Evolutionary conservation across 345 rosid genomes (phyloP).

Genomic region (Euphorbia tirucalli): DNA sequence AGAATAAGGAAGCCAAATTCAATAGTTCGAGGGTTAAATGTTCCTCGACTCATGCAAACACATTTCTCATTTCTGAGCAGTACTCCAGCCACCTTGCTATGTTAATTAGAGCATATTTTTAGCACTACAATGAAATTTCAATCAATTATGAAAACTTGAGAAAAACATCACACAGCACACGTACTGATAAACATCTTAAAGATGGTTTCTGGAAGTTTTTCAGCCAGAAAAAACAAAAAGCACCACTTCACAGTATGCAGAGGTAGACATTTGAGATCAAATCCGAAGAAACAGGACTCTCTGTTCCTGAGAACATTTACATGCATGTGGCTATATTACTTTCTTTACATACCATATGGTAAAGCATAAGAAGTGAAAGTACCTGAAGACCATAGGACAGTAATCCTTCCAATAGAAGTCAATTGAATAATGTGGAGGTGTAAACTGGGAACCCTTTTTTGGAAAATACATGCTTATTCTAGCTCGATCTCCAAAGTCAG

Average conservation of each 20-base stretch:
- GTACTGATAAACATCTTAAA: neutral
- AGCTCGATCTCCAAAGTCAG: slow-evolving; percentile 92
- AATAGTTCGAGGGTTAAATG: neutral
- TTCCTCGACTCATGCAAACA: neutral
- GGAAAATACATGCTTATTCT: slow-evolving; percentile 94
- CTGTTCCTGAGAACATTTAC: slow-evolving; percentile 4
- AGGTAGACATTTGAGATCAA: neutral
- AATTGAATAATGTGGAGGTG: slow-evolving; percentile 85
- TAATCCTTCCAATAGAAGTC: slow-evolving; percentile 95
- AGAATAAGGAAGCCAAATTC: neutral
- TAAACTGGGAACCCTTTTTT: slow-evolving; percentile 73
- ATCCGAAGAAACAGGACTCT: neutral
- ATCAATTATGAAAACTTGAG: neutral
- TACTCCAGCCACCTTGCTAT: neutral
- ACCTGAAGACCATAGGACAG: slow-evolving; percentile 99
- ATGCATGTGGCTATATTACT: neutral
- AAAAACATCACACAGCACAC: neutral
- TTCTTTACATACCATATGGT: slow-evolving; percentile 3
- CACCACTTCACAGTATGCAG: neutral
- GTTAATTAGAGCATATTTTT: neutral
- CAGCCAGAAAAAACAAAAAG: neutral
- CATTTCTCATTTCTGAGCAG: neutral
- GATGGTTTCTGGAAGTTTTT: neutral
- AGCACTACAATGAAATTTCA: neutral
- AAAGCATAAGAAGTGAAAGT: slow-evolving; percentile 5